A percentile compares a stretch with the other conserved stretches of the same genome.
Evolutionary conservation across 1,139 yeast species (phyloP).

Genomic region (Kurtzmaniella natalensis): DNA sequence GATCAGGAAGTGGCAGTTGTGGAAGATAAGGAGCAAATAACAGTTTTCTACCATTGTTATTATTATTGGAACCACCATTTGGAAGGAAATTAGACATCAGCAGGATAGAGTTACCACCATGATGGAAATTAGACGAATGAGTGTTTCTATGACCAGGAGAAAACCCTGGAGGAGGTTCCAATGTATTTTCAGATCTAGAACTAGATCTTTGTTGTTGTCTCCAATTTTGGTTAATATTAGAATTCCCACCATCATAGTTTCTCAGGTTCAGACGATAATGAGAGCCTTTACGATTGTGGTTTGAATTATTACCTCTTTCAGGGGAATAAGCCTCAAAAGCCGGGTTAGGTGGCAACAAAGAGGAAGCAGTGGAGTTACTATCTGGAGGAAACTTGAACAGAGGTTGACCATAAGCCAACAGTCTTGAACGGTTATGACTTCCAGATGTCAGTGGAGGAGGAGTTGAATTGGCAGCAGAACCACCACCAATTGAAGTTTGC

Average conservation of each 20-base stretch:
- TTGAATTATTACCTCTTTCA: constrained; percentile 26
- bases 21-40: constrained; percentile 95
- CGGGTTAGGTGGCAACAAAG: constrained; percentile 45
- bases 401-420: constrained; percentile 44
- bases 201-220: constrained; percentile 39
- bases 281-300: constrained; percentile 40
- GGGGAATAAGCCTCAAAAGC: constrained; percentile 38
- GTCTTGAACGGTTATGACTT: constrained; percentile 29
- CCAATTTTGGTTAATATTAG: constrained; percentile 52
- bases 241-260: constrained; percentile 48
- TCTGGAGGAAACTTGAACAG: constrained; percentile 44
- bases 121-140: constrained; percentile 39
- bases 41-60: constrained; percentile 62
- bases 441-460: constrained; percentile 15
- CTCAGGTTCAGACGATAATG: constrained; percentile 57
- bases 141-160: constrained; percentile 79
- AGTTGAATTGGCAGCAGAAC: constrained; percentile 8
- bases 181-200: constrained; percentile 22
- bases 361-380: constrained; percentile 9
- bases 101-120: constrained; percentile 56
- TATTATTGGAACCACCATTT: constrained; percentile 16
- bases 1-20: constrained; percentile 85
- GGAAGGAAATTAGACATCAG: constrained; percentile 46
- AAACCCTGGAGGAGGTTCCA: constrained; percentile 58
- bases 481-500: constrained; percentile 2